Conservation (phyloP, 2,329 filamentous ascomycete genomes). For the Pseudopyrenochaeta lycopersici region DNA sequence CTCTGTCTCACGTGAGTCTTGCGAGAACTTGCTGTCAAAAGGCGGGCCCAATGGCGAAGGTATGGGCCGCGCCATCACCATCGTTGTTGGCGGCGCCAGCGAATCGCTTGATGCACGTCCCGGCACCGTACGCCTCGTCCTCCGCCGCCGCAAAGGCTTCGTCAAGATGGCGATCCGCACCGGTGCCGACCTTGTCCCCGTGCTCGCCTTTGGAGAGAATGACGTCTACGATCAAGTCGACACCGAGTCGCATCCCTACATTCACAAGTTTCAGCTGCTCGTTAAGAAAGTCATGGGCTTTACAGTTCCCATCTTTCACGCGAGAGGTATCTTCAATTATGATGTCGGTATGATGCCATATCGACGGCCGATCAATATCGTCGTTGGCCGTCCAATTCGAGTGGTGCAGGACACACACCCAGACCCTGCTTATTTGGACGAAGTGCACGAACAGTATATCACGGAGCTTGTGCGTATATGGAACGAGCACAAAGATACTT, state of each 20-base stretch:
- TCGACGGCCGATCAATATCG: conserved; percentile 83
- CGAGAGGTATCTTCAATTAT: conserved; percentile 94
- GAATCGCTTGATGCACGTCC: conserved; percentile 92
- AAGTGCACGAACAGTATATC: conserved; percentile 81
- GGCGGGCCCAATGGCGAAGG: conserved; percentile 81
- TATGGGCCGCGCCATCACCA: conserved; percentile 94
- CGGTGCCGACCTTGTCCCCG: conserved; percentile 92
- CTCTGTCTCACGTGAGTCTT: conserved; percentile 90
- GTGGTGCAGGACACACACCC: conserved; percentile 72
- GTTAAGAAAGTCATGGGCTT: conserved; percentile 90
- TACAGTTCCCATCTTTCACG: conserved; percentile 89
- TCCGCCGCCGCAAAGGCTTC: conserved; percentile 88
- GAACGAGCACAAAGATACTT: conserved; percentile 80
- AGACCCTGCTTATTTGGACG: conserved; percentile 77
- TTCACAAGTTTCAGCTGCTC: conserved; percentile 83
- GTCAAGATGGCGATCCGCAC: conserved; percentile 91
- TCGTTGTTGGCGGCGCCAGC: conserved; percentile 90
- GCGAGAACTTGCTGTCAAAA: conserved; percentile 84
- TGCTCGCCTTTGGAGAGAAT: conserved; percentile 94
- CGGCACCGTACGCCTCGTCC: conserved; percentile 76
- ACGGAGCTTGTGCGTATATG: conserved; percentile 76
- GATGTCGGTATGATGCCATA: conserved; percentile 97
- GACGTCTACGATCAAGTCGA: conserved; percentile 92
- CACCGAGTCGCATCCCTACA: conserved; percentile 76
- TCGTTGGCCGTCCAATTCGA: conserved; percentile 83